Base-by-base conservation (phyloP, 2,329 filamentous ascomycete species). In the Fusarium chlamydosporum region DNA sequence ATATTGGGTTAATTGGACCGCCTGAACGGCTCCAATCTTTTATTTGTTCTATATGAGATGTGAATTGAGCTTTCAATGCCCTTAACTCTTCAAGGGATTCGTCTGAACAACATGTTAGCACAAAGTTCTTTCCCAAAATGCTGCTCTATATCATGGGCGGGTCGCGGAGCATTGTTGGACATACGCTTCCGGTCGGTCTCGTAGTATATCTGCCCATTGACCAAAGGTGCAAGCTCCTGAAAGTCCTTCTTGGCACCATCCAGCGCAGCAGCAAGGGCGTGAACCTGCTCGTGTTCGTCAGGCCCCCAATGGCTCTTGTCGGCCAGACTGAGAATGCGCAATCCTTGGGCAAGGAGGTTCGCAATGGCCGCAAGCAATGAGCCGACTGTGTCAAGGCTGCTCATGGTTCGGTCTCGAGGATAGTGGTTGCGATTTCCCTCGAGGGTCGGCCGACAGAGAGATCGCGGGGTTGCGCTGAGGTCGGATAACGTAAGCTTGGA, bases 211-310 rank as follows among this genome's bases (percentile, higher is more conserved):
- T 84, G 82, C 31, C 86, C 86, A 67, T 86, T 85, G 55, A 89
- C 82, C 42, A 89, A 79, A 46, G 81, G 80, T 23, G 82, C 82
- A 61, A 89, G 79, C 72, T 86, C 83, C 77, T 89, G 86, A 67
- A 88, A 89, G 77, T 89, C 86, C 75, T 82, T 83, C 77, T 85
- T 86, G 57, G 87, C 87, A 69, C 88, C 85, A 74, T 88, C 85
- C 52, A 89, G 80, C n/a, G 82, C 80, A 35, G 82, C 79, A 71
- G 88, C 83, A 55, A 89, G 79, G 48, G 85, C 82, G 58, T 82
- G 84, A 59, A 85, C 76, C 78, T 89, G 87, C 73, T 88, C 86
- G 74, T 86, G 84, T 79, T 89, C 86, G 80, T 88, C 86, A 23
- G 81, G 79, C 0, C 83, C 85, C 87, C 87, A 89, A 65, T 84